A percentile compares a stretch with the other conserved stretches of the same genome.
These are phyloP conservation scores for Macrolepiota albuminosa DNA, from an alignment of 768 basidiomycete species.

Conservation along the genomic window DNA sequence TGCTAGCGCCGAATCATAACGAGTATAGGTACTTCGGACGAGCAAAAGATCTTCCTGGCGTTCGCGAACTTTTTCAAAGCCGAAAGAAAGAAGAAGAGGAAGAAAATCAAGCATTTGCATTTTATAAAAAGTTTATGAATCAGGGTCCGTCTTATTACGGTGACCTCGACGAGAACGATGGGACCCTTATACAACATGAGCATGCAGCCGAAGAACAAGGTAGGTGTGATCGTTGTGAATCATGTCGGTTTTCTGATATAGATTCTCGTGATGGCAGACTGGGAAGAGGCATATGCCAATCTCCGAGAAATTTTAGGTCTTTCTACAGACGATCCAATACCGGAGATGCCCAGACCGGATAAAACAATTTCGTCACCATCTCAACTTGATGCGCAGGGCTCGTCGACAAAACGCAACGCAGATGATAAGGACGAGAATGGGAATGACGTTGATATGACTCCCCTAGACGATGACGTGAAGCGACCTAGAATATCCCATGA, in stretches of 20 bases:
- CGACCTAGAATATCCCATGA: background rate
- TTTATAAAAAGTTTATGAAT: conserved; percentile 85
- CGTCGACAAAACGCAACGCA: background rate
- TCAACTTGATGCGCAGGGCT: conserved; percentile 9
- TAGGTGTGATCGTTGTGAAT: conserved; percentile 25
- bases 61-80: conserved; percentile 89
- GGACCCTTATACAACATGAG: conserved; percentile 68
- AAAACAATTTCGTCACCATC: background rate
- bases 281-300: conserved; percentile 56
- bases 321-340: conserved; percentile 45
- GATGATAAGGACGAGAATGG: background rate
- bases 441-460: background rate
- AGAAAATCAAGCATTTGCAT: conserved; percentile 69
- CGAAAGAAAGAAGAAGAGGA: conserved; percentile 86
- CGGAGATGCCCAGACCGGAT: conserved; percentile 42
- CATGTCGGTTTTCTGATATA: background rate
- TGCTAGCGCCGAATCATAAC: background rate
- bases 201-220: conserved; percentile 67
- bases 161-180: conserved; percentile 79
- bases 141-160: conserved; percentile 90
- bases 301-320: conserved; percentile 52
- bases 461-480: background rate
- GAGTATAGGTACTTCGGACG: conserved; percentile 85
- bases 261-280: conserved; percentile 38
- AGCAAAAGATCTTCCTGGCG: conserved; percentile 92